These are phyloP conservation scores for Neurospora sp. DNA, from an alignment of 2,329 filamentous ascomycete species.

Conservation along the genomic window DNA sequence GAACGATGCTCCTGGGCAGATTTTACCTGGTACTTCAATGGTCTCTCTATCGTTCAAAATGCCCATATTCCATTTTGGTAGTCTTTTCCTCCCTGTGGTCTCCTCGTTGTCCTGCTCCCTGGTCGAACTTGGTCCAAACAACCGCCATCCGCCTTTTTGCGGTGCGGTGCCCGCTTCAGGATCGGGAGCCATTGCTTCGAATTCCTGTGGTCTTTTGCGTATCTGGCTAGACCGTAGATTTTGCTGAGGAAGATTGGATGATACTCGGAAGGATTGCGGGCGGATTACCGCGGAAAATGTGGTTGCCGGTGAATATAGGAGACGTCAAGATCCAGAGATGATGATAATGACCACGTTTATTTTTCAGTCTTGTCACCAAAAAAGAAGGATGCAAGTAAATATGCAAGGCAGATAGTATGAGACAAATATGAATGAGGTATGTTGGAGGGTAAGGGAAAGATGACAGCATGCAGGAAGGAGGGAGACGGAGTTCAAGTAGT, in stretches of 20 bases:
- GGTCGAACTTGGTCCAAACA: background rate
- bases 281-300: background rate
- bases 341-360: background rate
- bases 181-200: background rate
- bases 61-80: slow-evolving; percentile 53
- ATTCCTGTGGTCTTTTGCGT: background rate
- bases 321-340: background rate
- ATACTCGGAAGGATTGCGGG: background rate
- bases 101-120: background rate
- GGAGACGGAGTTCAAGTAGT: background rate
- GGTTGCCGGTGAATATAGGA: background rate
- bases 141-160: background rate
- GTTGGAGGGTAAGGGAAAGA: background rate
- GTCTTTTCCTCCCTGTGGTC: background rate
- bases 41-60: slow-evolving; percentile 73
- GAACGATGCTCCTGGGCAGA: background rate
- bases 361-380: background rate
- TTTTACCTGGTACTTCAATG: slow-evolving; percentile 72
- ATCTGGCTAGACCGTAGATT: background rate
- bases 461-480: background rate
- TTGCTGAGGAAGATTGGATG: background rate
- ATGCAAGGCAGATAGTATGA: background rate
- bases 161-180: background rate
- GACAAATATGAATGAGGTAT: background rate
- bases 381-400: background rate